Percentiles rank a stretch among this genome's conserved stretches.
Evolutionary conservation across 305 asterid genomes (phyloP).

Genomic region (Fraxinus sp.): DNA sequence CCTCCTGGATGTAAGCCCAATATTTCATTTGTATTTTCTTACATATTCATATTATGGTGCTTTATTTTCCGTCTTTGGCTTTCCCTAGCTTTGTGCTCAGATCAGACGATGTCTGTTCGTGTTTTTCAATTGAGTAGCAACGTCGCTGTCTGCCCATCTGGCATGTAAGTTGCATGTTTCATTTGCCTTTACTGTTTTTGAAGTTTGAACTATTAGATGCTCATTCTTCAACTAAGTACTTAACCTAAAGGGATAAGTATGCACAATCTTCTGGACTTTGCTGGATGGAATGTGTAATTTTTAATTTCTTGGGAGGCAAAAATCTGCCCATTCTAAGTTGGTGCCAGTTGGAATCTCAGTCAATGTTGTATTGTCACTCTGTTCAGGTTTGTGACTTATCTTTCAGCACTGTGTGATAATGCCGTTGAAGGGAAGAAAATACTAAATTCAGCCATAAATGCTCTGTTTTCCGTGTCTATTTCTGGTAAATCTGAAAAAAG

Average conservation of each 20-base stretch:
- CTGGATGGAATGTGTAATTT: not conserved
- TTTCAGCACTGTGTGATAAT: constrained; percentile 62
- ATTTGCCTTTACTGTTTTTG: constrained; percentile 5
- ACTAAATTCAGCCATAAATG: constrained; percentile 58
- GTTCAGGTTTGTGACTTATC: constrained; percentile 71
- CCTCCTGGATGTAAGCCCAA: constrained; percentile 73
- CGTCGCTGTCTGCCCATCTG: constrained; percentile 73
- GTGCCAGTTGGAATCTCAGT: constrained; percentile 21
- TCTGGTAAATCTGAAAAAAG: constrained; percentile 35
- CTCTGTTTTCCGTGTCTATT: constrained; percentile 51
- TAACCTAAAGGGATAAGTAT: not conserved
- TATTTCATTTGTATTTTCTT: constrained; percentile 7
- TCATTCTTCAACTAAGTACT: constrained; percentile 3
- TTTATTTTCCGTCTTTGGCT: constrained; percentile 11
- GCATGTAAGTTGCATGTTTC: constrained; percentile 55
- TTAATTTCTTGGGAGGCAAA: not conserved
- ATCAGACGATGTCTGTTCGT: constrained; percentile 67
- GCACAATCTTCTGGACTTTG: constrained; percentile 1
- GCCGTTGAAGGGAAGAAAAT: constrained; percentile 63
- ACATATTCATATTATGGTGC: constrained; percentile 5
- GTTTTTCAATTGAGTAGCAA: constrained; percentile 79
- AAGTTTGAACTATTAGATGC: not conserved
- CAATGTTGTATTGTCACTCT: constrained; percentile 23
- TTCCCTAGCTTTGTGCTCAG: constrained; percentile 64
- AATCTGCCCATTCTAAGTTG: constrained; percentile 2